Evolutionary conservation across 2,329 filamentous ascomycete genomes (phyloP).

Genomic region (Pseudocercospora vitis): DNA sequence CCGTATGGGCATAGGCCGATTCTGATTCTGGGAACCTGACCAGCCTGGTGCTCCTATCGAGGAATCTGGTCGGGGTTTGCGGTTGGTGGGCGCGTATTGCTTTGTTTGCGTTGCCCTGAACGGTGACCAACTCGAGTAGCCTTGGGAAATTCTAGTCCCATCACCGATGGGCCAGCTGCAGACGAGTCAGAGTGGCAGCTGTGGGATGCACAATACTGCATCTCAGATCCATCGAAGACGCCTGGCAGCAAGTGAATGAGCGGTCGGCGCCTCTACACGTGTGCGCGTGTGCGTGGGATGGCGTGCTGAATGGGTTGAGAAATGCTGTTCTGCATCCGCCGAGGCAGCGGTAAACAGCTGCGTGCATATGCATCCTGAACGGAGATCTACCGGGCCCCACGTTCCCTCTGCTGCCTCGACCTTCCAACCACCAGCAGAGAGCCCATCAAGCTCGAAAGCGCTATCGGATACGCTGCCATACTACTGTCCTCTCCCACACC

Average conservation of each 20-base stretch:
- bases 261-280: background rate
- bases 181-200: conserved; percentile 1
- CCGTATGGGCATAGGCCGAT: background rate
- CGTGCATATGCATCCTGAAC: background rate
- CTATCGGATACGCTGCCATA: background rate
- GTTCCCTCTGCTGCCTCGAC: background rate
- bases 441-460: background rate
- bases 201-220: background rate
- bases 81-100: background rate
- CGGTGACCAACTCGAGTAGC: background rate
- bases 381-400: background rate
- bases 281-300: background rate
- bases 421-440: no score
- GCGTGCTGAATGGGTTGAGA: conserved; percentile 4
- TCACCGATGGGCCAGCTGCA: background rate
- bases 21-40: background rate
- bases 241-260: background rate
- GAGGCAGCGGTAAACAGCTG: background rate
- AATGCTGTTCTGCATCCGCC: background rate
- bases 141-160: background rate
- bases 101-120: background rate
- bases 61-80: no score
- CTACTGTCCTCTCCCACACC: background rate
- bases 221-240: conserved; percentile 3
- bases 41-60: no score